Percentiles rank a stretch among this genome's conserved stretches.
Conservation (phyloP, 208 protist genomes). For the Leishmania guyanensis region DNA sequence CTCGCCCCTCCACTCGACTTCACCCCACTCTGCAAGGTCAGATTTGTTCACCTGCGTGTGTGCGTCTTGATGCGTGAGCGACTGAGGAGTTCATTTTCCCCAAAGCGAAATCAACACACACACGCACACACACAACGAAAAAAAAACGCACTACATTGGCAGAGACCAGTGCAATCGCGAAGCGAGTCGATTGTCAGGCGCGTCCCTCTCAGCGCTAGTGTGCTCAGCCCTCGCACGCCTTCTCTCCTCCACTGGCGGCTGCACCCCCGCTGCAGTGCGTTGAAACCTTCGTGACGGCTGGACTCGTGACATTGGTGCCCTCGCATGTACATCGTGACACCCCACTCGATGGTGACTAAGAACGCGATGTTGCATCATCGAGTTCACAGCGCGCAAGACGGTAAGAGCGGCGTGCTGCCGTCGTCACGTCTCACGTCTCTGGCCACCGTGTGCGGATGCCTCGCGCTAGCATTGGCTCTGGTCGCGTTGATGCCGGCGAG, state of each 20-base stretch:
- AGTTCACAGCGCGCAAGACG: not conserved
- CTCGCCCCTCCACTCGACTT: not conserved
- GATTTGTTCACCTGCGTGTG: not conserved
- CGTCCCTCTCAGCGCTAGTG: not conserved
- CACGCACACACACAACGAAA: not conserved
- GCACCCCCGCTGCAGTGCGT: not conserved
- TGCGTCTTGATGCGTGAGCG: not conserved
- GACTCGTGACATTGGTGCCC: not conserved
- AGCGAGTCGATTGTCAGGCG: not conserved
- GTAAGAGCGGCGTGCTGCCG: not conserved
- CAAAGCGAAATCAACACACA: too few species aligned
- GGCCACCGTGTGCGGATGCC: not conserved
- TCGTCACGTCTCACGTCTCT: not conserved
- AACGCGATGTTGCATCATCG: not conserved
- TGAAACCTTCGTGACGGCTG: not conserved
- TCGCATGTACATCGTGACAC: not conserved
- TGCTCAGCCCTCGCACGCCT: not conserved
- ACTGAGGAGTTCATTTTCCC: not conserved
- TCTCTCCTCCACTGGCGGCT: not conserved
- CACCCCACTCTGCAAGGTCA: not conserved
- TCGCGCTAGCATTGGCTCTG: not conserved
- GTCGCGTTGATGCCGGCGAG: not conserved
- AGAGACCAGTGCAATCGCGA: not conserved
- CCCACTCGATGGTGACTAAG: not conserved
- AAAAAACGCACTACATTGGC: not conserved